Conservation (phyloP, 1,284 basidiomycete genomes). For the Lentinus polychrous region DNA sequence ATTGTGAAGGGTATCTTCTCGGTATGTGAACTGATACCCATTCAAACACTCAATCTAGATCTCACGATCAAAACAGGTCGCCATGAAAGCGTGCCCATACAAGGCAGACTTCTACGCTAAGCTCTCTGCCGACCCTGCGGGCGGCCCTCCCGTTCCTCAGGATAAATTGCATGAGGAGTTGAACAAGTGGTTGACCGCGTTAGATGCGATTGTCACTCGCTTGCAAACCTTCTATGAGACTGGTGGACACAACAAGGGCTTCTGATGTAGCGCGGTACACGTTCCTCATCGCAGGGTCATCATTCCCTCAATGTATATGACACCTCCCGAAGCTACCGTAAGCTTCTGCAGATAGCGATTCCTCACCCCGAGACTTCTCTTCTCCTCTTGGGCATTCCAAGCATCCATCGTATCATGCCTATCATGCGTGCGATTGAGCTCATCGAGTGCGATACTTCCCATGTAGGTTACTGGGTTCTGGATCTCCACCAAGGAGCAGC, state of each 20-base stretch:
- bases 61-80: slow-evolving; percentile 49
- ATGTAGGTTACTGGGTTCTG: too few species aligned
- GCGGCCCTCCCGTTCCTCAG: slow-evolving; percentile 46
- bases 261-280: not conserved
- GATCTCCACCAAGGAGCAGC: too few species aligned
- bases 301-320: not conserved
- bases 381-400: not conserved
- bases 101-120: slow-evolving; percentile 87
- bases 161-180: slow-evolving; percentile 70
- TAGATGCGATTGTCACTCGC: slow-evolving; percentile 65
- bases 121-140: slow-evolving; percentile 66
- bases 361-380: not conserved
- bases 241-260: slow-evolving; percentile 44
- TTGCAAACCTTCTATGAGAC: slow-evolving; percentile 71
- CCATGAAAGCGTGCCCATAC: slow-evolving; percentile 96
- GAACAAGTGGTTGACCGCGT: slow-evolving; percentile 57
- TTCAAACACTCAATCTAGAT: slow-evolving; percentile 1
- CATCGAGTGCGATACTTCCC: too few species aligned
- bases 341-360: not conserved
- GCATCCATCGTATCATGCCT: too few species aligned
- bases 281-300: not conserved
- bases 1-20: slow-evolving; percentile 81
- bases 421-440: too few species aligned
- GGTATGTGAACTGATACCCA: slow-evolving; percentile 46
- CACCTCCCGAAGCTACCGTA: not conserved